Evolutionary conservation across 345 rosid genomes (phyloP).

Genomic region (Linum tenue): DNA sequence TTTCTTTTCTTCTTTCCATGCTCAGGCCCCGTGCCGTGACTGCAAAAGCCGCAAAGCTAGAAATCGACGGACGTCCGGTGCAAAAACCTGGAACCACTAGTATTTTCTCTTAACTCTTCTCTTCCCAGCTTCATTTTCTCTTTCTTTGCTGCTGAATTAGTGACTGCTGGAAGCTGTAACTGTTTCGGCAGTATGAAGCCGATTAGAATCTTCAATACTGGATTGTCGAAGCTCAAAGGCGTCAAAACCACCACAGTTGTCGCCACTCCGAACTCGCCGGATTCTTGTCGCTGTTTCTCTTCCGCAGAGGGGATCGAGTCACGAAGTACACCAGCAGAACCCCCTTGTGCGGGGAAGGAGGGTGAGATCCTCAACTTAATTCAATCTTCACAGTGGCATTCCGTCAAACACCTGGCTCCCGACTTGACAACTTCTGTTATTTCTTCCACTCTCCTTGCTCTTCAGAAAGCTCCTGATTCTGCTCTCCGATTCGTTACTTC

Average conservation of each 20-base stretch:
- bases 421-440: constrained; percentile 36
- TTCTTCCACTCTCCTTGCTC: constrained; percentile 35
- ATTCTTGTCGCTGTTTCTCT: constrained; percentile 15
- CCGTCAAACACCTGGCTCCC: constrained; percentile 46
- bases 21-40: not conserved
- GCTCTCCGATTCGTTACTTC: constrained; percentile 43
- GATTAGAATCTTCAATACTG: constrained; percentile 9
- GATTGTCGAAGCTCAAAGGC: constrained; percentile 2
- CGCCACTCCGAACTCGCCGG: not conserved
- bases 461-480: constrained; percentile 48
- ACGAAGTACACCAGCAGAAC: constrained; percentile 2
- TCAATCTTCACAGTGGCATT: constrained; percentile 67
- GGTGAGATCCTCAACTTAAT: constrained; percentile 16
- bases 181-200: constrained; percentile 24
- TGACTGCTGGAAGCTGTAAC: no score
- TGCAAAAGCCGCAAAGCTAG: no score
- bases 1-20: not conserved
- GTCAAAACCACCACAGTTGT: constrained; percentile 9
- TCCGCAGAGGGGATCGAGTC: constrained; percentile 9
- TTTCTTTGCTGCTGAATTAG: not conserved
- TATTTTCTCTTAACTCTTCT: not conserved
- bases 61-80: no score
- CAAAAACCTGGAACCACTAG: not conserved
- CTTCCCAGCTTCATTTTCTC: not conserved
- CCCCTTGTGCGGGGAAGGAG: constrained; percentile 11